These are phyloP conservation scores for Salix dunnii DNA, from an alignment of 345 rosid species.

Conservation along the genomic window DNA sequence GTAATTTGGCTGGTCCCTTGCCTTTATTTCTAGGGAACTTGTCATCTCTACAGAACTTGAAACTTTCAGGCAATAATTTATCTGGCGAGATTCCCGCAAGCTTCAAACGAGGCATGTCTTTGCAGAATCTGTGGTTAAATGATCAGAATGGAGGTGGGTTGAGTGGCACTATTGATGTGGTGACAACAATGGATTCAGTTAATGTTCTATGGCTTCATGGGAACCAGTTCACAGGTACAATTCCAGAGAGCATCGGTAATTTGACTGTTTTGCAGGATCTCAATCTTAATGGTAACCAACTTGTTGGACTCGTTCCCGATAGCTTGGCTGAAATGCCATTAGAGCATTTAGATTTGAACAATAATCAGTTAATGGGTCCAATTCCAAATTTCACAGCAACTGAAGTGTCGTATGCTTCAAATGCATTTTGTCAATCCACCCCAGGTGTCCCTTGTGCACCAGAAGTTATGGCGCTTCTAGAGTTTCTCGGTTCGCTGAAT, in stretches of 20 bases:
- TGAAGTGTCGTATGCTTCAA: slow-evolving; percentile 35
- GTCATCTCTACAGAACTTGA: slow-evolving; percentile 47
- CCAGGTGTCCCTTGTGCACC: slow-evolving; percentile 49
- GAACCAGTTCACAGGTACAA: slow-evolving; percentile 61
- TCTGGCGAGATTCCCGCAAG: slow-evolving; percentile 54
- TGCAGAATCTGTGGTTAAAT: slow-evolving; percentile 63
- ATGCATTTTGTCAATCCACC: slow-evolving; percentile 49
- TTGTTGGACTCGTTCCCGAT: slow-evolving; percentile 61
- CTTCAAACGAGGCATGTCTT: slow-evolving; percentile 33
- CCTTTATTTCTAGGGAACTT: slow-evolving; percentile 64
- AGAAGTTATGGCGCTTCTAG: slow-evolving; percentile 59
- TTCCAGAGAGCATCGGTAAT: slow-evolving; percentile 56
- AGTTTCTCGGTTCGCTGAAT: slow-evolving; percentile 53
- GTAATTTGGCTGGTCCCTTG: slow-evolving; percentile 61
- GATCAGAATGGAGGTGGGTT: slow-evolving; percentile 50
- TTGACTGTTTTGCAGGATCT: slow-evolving; percentile 51
- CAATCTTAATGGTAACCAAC: slow-evolving; percentile 50
- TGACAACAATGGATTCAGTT: slow-evolving; percentile 48
- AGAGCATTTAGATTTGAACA: slow-evolving; percentile 55
- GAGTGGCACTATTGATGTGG: slow-evolving; percentile 55
- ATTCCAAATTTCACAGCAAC: slow-evolving; percentile 50
- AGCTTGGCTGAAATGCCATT: slow-evolving; percentile 46
- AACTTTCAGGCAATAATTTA: slow-evolving; percentile 47
- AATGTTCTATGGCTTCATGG: slow-evolving; percentile 75
- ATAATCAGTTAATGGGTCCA: slow-evolving; percentile 72